Evolutionary conservation across 495 filamentous ascomycete genomes (phyloP), one percentile per base, ranked within the genome.

Genomic region (Podospora sp.): DNA sequence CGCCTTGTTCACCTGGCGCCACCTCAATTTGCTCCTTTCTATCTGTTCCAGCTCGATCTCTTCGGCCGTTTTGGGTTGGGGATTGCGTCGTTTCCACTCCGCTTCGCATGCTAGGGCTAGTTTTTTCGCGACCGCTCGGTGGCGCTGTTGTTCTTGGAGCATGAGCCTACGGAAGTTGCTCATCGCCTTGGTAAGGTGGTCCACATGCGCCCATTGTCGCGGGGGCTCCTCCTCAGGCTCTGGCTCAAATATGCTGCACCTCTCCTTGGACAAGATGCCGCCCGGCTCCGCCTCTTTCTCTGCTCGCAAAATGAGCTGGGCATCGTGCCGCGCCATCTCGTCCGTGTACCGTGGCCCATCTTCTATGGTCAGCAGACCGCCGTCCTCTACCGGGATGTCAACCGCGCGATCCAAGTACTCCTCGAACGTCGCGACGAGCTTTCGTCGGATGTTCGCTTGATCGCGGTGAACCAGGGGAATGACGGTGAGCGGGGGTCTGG

Each of bases 161-260:
- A 97, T 84, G 49, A 97, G 80, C 68, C 85, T 88, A 50, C 91
- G 87, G 71, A 98, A 93, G 69, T 92, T 87, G 12, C 91, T 68
- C 53, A 91, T 92, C 70, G 96, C 93, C 16, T 89, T 87, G 51
- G 92, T 85, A 8, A 98, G 83, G 72, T 97, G 91, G 72, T 97
- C 93, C 65, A 86, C 85, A 72, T 97, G 94, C 18, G 89, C 88
- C 79, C 92, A 97, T 62, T 92, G 92, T 65, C 85, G 86, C 6
- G 88, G 84, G 2, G 90, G 91, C 68, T 92, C 90, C 53, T 87
- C 84, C 65, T 91, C 91, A 0, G 88, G 84, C 26, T 97, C 92
- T 0, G 90, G 89, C n/a, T 87, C 82, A 72, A 90, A 96, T 29
- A 91, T 80, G 3, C 88, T 90, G 74, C 91, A 95, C 21, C 85